These are phyloP conservation scores for Prunus fruticosa DNA, from an alignment of 306 rosid species.

Conservation along the genomic window DNA sequence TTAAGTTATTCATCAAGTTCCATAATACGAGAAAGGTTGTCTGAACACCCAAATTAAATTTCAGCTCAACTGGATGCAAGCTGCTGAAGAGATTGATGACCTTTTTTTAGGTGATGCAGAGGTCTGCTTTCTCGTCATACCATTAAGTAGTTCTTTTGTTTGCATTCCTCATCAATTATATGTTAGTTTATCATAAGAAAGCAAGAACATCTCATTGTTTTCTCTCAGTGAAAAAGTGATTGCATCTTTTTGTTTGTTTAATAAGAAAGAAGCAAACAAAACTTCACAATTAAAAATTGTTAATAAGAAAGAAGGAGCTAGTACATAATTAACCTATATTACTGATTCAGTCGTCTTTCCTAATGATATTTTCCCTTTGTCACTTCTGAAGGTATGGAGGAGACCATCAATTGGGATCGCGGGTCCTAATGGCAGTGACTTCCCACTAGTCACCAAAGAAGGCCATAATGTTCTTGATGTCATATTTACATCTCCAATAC, in stretches of 20 bases:
- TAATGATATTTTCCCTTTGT: conserved; percentile 13
- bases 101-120: conserved; percentile 86
- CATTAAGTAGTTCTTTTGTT: not conserved
- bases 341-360: not conserved
- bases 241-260: not conserved
- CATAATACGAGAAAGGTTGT: conserved; percentile 1
- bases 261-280: not conserved
- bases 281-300: not conserved
- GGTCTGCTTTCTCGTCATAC: conserved; percentile 37
- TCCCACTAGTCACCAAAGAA: conserved; percentile 74
- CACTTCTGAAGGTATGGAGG: conserved; percentile 71
- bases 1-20: not conserved
- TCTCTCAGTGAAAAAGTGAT: not conserved
- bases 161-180: not conserved
- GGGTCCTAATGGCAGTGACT: conserved; percentile 75
- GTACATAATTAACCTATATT: not conserved
- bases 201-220: not conserved
- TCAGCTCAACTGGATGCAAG: conserved; percentile 74
- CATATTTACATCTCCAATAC: conserved; percentile 86
- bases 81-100: conserved; percentile 89
- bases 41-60: conserved; percentile 32
- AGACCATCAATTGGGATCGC: conserved; percentile 73
- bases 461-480: conserved; percentile 82
- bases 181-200: not conserved
- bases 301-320: not conserved